Evolutionary conservation across 2,329 filamentous ascomycete genomes (phyloP).

Genomic region (Thermochaetoides dissita): DNA sequence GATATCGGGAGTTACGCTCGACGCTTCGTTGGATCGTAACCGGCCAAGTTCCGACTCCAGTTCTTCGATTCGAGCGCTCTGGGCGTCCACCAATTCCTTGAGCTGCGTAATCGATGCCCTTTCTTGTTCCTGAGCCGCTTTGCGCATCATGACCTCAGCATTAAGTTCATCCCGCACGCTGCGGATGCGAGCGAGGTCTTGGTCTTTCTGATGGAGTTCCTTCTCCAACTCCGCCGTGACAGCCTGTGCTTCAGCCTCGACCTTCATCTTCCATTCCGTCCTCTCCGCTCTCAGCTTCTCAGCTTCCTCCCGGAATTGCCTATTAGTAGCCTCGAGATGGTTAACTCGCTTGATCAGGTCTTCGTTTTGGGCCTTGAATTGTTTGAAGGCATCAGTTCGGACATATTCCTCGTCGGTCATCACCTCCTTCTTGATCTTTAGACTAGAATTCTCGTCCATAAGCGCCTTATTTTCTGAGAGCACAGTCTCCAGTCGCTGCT

Average conservation of each 20-base stretch:
- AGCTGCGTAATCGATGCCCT: conserved; percentile 56
- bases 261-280: conserved; percentile 62
- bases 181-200: conserved; percentile 74
- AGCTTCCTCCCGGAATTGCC: conserved; percentile 69
- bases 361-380: conserved; percentile 77
- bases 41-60: conserved; percentile 74
- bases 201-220: conserved; percentile 66
- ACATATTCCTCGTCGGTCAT: conserved; percentile 88
- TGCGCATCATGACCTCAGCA: conserved; percentile 68
- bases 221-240: conserved; percentile 66
- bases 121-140: conserved; percentile 65
- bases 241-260: conserved; percentile 67
- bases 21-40: conserved; percentile 37
- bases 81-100: conserved; percentile 65
- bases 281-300: conserved; percentile 76
- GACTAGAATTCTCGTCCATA: conserved; percentile 63
- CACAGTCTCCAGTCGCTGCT: conserved; percentile 71
- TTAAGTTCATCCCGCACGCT: conserved; percentile 72
- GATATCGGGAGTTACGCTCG: conserved; percentile 34
- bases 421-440: conserved; percentile 54
- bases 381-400: conserved; percentile 84
- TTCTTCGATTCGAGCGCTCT: conserved; percentile 65
- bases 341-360: conserved; percentile 88
- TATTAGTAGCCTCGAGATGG: conserved; percentile 76
- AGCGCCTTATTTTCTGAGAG: conserved; percentile 62